phyloP scores from a whole-genome alignment of 2,329 filamentous ascomycete genomes.

The Aureobasidium sp. region DNA sequence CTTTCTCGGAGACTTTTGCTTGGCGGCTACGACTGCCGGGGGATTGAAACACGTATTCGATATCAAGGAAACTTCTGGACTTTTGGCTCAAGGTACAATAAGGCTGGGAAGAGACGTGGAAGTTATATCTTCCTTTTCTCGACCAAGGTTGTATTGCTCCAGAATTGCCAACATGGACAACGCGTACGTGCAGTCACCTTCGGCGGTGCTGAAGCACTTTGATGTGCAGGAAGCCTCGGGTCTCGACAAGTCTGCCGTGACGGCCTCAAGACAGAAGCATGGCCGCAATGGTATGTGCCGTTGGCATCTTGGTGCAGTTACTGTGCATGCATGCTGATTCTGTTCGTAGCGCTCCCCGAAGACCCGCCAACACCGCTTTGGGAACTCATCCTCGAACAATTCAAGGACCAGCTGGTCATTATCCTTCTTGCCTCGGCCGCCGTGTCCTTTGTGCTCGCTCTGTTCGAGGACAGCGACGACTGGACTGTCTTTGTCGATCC shows the following conservation, averaged over 20 bases:
- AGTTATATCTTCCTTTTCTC: constrained; percentile 1
- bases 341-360: constrained; percentile 59
- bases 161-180: constrained; percentile 28
- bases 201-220: constrained; percentile 33
- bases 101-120: constrained; percentile 1
- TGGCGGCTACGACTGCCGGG: not conserved
- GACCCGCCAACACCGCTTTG: constrained; percentile 93
- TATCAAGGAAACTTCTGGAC: constrained; percentile 9
- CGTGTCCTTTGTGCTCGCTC: constrained; percentile 84
- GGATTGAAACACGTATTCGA: not conserved
- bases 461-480: constrained; percentile 88
- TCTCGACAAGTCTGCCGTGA: constrained; percentile 27
- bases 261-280: constrained; percentile 28
- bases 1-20: not conserved
- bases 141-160: not conserved
- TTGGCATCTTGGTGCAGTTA: not conserved
- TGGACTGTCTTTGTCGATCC: constrained; percentile 98
- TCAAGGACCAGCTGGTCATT: constrained; percentile 96
- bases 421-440: constrained; percentile 89
- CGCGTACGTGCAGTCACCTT: constrained; percentile 28
- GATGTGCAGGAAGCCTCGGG: constrained; percentile 29
- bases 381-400: constrained; percentile 96
- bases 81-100: not conserved
- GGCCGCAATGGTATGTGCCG: constrained; percentile 30
- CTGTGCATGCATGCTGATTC: constrained; percentile 17